phyloP scores from a whole-genome alignment of 306 rosid species.

The Datisca glomerata region DNA sequence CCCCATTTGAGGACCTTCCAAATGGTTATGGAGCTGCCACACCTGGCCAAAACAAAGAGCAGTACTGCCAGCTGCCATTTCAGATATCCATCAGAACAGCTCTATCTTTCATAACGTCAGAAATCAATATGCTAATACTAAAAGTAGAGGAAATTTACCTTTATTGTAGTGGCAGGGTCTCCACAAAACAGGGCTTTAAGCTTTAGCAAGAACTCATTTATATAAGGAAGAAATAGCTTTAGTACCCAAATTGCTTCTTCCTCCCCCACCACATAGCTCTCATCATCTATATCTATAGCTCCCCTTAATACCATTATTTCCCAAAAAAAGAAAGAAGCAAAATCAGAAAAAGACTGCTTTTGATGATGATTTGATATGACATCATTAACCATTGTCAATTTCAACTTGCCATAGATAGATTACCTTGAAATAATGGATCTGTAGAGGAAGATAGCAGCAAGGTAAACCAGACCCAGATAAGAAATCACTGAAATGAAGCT shows the following conservation, averaged over 20 bases:
- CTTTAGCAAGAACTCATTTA: constrained; percentile 60
- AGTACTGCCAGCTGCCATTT: constrained; percentile 63
- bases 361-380: no score
- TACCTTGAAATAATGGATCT: constrained; percentile 72
- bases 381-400: no score
- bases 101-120: neutral
- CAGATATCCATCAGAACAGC: neutral
- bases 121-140: neutral
- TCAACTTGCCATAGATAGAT: neutral
- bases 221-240: constrained; percentile 55
- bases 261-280: constrained; percentile 51
- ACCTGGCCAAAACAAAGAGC: constrained; percentile 82
- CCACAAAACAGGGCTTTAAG: constrained; percentile 78
- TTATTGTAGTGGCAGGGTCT: constrained; percentile 79
- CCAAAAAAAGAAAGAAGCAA: constrained; percentile 6
- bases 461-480: constrained; percentile 64
- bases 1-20: constrained; percentile 75
- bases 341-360: no score
- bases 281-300: constrained; percentile 27
- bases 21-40: constrained; percentile 75
- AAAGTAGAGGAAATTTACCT: constrained; percentile 23
- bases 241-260: constrained; percentile 75
- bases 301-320: constrained; percentile 29
- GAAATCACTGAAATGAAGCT: constrained; percentile 74
- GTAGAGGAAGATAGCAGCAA: constrained; percentile 61